A percentile compares a stretch with the other conserved stretches of the same genome.
phyloP scores from a whole-genome alignment of 2,329 filamentous ascomycete genomes.

The Ophiocordyceps camponoti-rufipedis region DNA sequence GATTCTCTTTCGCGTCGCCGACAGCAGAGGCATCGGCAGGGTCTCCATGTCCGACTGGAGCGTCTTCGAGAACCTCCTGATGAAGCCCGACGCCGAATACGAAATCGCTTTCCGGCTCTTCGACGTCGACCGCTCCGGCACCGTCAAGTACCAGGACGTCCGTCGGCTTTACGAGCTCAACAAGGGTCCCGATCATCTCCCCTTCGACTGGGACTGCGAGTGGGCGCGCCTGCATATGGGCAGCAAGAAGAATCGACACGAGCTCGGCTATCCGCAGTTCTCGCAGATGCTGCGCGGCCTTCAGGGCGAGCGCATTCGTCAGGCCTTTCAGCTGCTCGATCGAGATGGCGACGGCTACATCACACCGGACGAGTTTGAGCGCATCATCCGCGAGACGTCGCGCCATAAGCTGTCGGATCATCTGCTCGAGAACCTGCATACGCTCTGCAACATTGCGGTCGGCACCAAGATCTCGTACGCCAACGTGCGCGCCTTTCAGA shows the following conservation, averaged over 20 bases:
- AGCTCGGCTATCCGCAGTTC: conserved; percentile 91
- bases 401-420: conserved; percentile 96
- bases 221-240: conserved; percentile 94
- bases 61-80: conserved; percentile 82
- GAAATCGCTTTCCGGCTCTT: conserved; percentile 97
- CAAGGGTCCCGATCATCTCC: conserved; percentile 68
- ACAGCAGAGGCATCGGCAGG: conserved; percentile 54
- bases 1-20: conserved; percentile 82
- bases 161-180: conserved; percentile 71
- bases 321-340: conserved; percentile 87
- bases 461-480: conserved; percentile 93
- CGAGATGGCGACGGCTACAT: conserved; percentile 89
- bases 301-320: conserved; percentile 87
- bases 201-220: conserved; percentile 93
- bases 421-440: conserved; percentile 74
- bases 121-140: conserved; percentile 66
- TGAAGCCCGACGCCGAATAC: conserved; percentile 93
- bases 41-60: conserved; percentile 75
- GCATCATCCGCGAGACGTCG: conserved; percentile 85
- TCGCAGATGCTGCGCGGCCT: conserved; percentile 93
- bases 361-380: conserved; percentile 86
- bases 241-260: conserved; percentile 69
- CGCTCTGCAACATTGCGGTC: conserved; percentile 83
- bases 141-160: conserved; percentile 81
- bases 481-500: conserved; percentile 94